Evolutionary conservation across 768 basidiomycete genomes (phyloP), one percentile per base, ranked within the genome.

Genomic region (Dioszegia aurantiaca): DNA sequence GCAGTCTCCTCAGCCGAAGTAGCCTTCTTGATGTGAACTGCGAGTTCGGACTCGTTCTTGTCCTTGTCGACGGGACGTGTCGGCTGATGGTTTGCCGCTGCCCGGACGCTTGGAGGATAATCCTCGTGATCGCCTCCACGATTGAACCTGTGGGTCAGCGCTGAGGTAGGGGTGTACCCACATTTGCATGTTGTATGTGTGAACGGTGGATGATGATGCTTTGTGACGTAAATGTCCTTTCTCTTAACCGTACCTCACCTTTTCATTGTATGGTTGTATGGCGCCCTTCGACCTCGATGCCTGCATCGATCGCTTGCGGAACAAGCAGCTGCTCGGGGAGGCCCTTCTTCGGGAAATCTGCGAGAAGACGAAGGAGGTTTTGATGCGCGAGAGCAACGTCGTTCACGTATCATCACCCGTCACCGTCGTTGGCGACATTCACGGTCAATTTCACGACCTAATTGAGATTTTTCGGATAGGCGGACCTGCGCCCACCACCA

Each of bases 401-500:
- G 92, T 98, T 6, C 95, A 98, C 72, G 88, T 99, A 65, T 87
- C 85, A 62, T 88, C 94, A 4, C 95, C 95, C 19, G 91, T 98
- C 33, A 99, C 95, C 1, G 95, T 99, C 27, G 95, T 98, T 37
- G 95, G 95, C 51, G 95, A 99, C 76, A 98, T 99, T 47, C 95
- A 99, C 76, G 95, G 94, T 59, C 94, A 99, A 83, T 99, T 99
- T 79, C 94, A 98, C 80, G 94, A 99, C 81, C 83, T 99, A 68
- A 89, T 98, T 77, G 94, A 99, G 78, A 97, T 97, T 74, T 99
- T 99, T 72, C 85, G 93, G 48, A 98, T 99, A 84, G 94, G 95
- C 58, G 94, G 94, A 37, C 90, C 89, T 70, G 90, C 90, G 1
- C 94, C 94, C 1, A 82, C 94, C 72, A 99, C 94, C 37, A 99